These are phyloP conservation scores for Talaromyces funiculosus DNA, from an alignment of 2,329 filamentous ascomycete genomes.

Conservation along the genomic window DNA sequence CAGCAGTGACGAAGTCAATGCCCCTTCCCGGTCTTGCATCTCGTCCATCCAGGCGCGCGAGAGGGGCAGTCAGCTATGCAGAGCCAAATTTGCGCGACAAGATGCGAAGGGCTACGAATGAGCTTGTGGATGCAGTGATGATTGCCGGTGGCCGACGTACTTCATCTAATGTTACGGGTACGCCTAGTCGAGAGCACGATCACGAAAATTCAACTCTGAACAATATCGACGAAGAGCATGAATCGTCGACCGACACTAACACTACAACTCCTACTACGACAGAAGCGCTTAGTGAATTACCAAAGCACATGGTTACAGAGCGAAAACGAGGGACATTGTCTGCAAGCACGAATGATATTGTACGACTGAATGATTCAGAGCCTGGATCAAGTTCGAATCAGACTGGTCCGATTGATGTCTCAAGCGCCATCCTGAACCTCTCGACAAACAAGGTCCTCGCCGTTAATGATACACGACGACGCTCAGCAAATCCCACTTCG, in stretches of 20 bases:
- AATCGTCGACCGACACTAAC: slow-evolving; percentile 32
- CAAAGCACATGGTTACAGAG: slow-evolving; percentile 24
- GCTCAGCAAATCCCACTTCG: background rate
- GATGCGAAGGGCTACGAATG: slow-evolving; percentile 74
- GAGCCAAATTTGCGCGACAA: slow-evolving; percentile 77
- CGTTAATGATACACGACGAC: slow-evolving; percentile 1
- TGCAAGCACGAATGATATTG: slow-evolving; percentile 12
- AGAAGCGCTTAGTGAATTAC: slow-evolving; percentile 15
- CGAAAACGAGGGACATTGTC: slow-evolving; percentile 27
- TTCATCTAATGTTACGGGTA: background rate
- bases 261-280: slow-evolving; percentile 23
- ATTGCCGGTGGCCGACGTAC: slow-evolving; percentile 7
- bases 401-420: background rate
- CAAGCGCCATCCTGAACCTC: background rate
- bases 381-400: background rate
- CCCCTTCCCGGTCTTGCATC: slow-evolving; percentile 37
- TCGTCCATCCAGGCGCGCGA: slow-evolving; percentile 61
- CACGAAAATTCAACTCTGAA: background rate
- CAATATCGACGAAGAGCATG: background rate
- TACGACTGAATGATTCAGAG: slow-evolving; percentile 1
- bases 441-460: background rate
- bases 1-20: slow-evolving; percentile 6
- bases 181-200: slow-evolving; percentile 9
- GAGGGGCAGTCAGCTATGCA: slow-evolving; percentile 69
- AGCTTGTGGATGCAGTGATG: slow-evolving; percentile 67